A percentile compares a stretch with the other conserved stretches of the same genome.
Conservation (phyloP, 352 stramenopile genomes). For the Hyaloperonospora arabidopsidis region DNA sequence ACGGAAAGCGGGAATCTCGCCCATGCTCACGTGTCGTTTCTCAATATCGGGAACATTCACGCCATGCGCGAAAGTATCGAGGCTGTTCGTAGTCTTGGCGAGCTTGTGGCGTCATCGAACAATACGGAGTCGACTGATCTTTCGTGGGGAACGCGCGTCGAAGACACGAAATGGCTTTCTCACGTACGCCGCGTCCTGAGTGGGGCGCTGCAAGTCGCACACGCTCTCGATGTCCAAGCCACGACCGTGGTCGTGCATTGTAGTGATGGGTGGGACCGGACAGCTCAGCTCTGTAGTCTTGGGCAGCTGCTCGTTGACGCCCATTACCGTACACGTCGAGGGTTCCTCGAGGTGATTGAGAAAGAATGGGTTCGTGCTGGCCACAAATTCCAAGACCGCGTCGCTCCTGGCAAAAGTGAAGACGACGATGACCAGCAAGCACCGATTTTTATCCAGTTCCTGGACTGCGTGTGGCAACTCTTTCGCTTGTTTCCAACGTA, state of each 20-base stretch:
- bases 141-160: constrained; percentile 50
- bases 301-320: constrained; percentile 84
- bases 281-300: constrained; percentile 73
- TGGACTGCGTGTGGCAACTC: constrained; percentile 86
- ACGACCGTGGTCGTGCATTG: constrained; percentile 86
- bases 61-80: constrained; percentile 86
- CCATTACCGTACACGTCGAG: constrained; percentile 78
- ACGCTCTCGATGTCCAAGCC: constrained; percentile 54
- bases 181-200: constrained; percentile 69
- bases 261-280: constrained; percentile 90
- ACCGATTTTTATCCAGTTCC: constrained; percentile 86
- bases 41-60: constrained; percentile 92
- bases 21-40: constrained; percentile 73
- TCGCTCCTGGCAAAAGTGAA: constrained; percentile 55
- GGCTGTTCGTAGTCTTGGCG: constrained; percentile 46
- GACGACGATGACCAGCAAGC: constrained; percentile 69
- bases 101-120: constrained; percentile 21
- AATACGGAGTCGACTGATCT: constrained; percentile 52
- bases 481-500: constrained; percentile 67
- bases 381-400: constrained; percentile 86
- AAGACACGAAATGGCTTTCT: constrained; percentile 77
- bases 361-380: constrained; percentile 84
- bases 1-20: constrained; percentile 76
- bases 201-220: constrained; percentile 53
- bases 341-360: constrained; percentile 75